phyloP scores from a whole-genome alignment of 139 green algal species.

The Chlamydomonas eustigma region DNA sequence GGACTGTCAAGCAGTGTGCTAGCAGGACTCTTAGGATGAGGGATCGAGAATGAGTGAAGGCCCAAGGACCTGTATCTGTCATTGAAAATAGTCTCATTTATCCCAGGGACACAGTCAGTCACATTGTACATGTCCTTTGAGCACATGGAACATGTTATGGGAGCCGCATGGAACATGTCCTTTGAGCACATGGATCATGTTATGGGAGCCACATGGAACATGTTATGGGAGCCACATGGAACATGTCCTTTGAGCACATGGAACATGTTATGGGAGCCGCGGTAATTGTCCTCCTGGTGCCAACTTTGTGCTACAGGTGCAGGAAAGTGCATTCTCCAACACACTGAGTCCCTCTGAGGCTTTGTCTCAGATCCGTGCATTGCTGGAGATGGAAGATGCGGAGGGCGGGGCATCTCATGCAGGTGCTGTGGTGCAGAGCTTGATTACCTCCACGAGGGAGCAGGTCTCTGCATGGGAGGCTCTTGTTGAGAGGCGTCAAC shows the following conservation, averaged over 20 bases:
- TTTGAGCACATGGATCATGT: background rate
- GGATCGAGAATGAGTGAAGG: background rate
- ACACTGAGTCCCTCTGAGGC: background rate
- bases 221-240: background rate
- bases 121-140: background rate
- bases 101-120: too few relatives aligned
- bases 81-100: background rate
- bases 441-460: background rate
- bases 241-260: background rate
- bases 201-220: too few relatives aligned
- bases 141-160: background rate
- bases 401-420: background rate
- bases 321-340: background rate
- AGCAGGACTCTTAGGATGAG: background rate
- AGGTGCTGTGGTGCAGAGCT: background rate
- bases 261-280: too few relatives aligned
- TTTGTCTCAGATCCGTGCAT: background rate
- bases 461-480: background rate
- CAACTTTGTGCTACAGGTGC: background rate
- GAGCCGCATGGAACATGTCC: background rate
- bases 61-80: background rate
- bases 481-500: background rate
- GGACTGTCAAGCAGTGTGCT: background rate
- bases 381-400: background rate
- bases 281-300: background rate